Evolutionary conservation across 345 rosid species (phyloP).

Genomic region (Gossypium longicalyx): DNA sequence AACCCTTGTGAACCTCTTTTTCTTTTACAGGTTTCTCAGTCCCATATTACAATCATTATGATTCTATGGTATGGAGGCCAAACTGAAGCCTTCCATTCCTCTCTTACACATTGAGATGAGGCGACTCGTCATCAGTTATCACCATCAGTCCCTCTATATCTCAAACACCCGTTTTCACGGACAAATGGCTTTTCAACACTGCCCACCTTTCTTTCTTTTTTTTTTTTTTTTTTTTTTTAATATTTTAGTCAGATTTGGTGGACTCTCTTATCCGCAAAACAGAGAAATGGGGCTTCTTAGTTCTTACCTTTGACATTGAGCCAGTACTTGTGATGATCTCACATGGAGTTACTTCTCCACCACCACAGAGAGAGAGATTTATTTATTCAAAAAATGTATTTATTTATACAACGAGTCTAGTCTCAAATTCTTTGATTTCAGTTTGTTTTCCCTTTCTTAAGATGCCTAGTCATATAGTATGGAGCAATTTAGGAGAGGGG

Average conservation of each 20-base stretch:
- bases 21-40: slow-evolving; percentile 4
- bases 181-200: neutral
- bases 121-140: neutral
- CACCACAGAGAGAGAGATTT: neutral
- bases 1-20: neutral
- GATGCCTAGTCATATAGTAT: neutral
- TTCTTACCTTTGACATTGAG: neutral
- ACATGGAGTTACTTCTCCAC: neutral
- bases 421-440: neutral
- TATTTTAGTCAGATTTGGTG: neutral
- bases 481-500: neutral
- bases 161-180: neutral
- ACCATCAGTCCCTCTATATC: neutral
- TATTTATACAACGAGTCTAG: neutral
- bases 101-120: neutral
- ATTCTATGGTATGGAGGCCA: neutral
- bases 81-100: neutral
- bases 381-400: neutral
- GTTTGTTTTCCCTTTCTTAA: neutral
- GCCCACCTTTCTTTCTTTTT: neutral
- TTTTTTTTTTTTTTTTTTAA: neutral
- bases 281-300: neutral
- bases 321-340: slow-evolving; percentile 3
- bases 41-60: neutral
- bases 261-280: neutral